Base-by-base conservation (phyloP, 2,329 filamentous ascomycete species). In the Aspergillus terreus region DNA sequence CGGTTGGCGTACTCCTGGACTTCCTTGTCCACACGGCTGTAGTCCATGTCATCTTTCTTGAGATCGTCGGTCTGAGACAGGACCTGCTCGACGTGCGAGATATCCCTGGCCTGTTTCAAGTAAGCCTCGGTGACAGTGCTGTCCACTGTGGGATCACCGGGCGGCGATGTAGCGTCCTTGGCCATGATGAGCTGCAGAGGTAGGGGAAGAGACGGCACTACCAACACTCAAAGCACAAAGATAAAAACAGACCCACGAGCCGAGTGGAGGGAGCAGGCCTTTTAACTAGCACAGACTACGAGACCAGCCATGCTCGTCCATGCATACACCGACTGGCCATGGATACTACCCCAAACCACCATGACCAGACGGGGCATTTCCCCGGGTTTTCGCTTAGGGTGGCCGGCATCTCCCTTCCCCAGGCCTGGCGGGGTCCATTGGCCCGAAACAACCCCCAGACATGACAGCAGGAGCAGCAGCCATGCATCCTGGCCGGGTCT, bases 1-100 rank as follows among this genome's bases (percentile, higher is more conserved):
- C 78, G 77, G 17, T 77, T 77, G 25, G 83, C 81, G 71, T 91
- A 91, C 65, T 85, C 80, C 46, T 85, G 84, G 35, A 91, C 74
- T 70, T 91, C 87, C 50, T 80, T 77, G 70, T 91, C 87, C 50
- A 90, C 78, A 61, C 79, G 78, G 21, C 76, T 69, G 56, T 81
- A 78, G 77, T 87, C 76, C 54, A 80, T 75, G 47, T 78, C 74
- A 49, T 81, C 79, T 49, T 77, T 78, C 50, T 78, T 73, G 23
- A 73, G 65, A 43, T 72, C 69, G 50, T 76, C 73, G 15, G 66
- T 69, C 15, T 63, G 67, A 1, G 77, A 80, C 46, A 77, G 53
- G 4, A 78, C 75, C 23, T 73, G 70, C 67, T 82, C 79, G 50
- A 82, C 71, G 50, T 79, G 72, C 6, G 68, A 64, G 52, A 74